Base-by-base conservation (phyloP, 176 grass and related monocot genomes). In the Raddia guianensis region DNA sequence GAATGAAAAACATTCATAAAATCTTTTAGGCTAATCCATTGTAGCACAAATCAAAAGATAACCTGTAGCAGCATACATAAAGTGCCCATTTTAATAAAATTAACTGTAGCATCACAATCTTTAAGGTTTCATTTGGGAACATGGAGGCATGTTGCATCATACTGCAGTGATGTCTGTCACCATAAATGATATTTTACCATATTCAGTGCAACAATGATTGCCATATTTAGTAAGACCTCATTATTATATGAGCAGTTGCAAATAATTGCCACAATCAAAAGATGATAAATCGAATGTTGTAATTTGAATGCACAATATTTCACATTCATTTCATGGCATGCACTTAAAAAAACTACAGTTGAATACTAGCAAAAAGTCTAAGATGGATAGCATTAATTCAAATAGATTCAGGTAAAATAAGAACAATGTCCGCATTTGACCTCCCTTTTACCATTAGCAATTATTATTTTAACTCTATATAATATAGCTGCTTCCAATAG, bases 111-210 rank as follows among this genome's bases (percentile, higher is more conserved):
- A 58, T 18, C 16, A 18, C 18, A 62, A 50, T 44, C 16, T 77
- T 66, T 18, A 16, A 83, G 49, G 80, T 66, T 44, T 51, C 43
- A 50, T 49, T 84, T 14, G 34, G 44, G 66, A 83, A 9, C 21
- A 35, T 48, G 63, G 27, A 35, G 49, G 32, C 57, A 75, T 37
- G 20, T 20, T 58, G 72, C 61, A 61, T 49, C 9, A 78, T 43
- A 46, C 3, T 52, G n/a, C 8, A 62, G 32, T 56, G 3, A 80
- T 51, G 76, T 67, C 21, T 51, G 76, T 67, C 21, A 32, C 7
- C 43, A 27, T 13, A 59, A 33, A 68, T 19, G 65, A 54, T 68
- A 14, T 21, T 70, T 70, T 68, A 53, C 52, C 19, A 70, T 48
- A 58, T 59, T 48, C 7, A 45, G 19, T 33, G 42, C 7, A 9